A percentile compares a stretch with the other conserved stretches of the same genome.
phyloP scores from a whole-genome alignment of 768 basidiomycete species.

The Lanmaoa rubissima region DNA sequence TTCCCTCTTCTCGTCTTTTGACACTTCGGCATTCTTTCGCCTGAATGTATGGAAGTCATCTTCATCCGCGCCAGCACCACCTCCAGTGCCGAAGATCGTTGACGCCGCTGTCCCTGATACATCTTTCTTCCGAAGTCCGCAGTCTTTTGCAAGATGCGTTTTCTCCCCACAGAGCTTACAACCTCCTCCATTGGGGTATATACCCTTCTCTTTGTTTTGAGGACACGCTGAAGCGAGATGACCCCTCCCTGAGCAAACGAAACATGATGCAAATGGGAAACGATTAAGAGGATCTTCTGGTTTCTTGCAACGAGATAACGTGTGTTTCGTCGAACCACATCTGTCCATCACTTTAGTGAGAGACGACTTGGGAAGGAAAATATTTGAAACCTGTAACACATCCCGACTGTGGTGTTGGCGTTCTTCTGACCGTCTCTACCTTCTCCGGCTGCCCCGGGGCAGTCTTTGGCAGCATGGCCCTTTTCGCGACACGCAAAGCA shows the following conservation, averaged over 20 bases:
- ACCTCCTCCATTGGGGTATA: constrained; percentile 87
- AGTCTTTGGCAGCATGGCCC: constrained; percentile 83
- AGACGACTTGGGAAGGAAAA: not conserved
- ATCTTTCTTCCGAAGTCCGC: constrained; percentile 63
- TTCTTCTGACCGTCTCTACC: constrained; percentile 25
- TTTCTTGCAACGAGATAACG: constrained; percentile 73
- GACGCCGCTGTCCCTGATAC: constrained; percentile 22
- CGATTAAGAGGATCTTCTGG: constrained; percentile 59
- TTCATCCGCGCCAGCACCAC: constrained; percentile 80
- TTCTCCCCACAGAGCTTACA: constrained; percentile 88
- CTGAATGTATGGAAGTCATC: constrained; percentile 90
- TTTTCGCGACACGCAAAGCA: constrained; percentile 86
- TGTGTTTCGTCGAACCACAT: constrained; percentile 80
- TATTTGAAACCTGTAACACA: constrained; percentile 75
- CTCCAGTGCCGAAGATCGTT: constrained; percentile 33
- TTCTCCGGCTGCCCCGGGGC: constrained; percentile 46
- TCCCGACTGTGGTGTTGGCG: constrained; percentile 41
- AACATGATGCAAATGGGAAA: constrained; percentile 88
- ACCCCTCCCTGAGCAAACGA: constrained; percentile 80
- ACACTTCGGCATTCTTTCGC: constrained; percentile 58
- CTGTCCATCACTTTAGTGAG: constrained; percentile 37
- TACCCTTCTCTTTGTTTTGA: constrained; percentile 71
- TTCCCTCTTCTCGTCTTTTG: constrained; percentile 52
- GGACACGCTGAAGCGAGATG: constrained; percentile 86
- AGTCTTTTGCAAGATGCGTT: constrained; percentile 83